These are phyloP conservation scores for Polysphondylium violaceum DNA, from an alignment of 78 protist genomes.

Conservation along the genomic window DNA sequence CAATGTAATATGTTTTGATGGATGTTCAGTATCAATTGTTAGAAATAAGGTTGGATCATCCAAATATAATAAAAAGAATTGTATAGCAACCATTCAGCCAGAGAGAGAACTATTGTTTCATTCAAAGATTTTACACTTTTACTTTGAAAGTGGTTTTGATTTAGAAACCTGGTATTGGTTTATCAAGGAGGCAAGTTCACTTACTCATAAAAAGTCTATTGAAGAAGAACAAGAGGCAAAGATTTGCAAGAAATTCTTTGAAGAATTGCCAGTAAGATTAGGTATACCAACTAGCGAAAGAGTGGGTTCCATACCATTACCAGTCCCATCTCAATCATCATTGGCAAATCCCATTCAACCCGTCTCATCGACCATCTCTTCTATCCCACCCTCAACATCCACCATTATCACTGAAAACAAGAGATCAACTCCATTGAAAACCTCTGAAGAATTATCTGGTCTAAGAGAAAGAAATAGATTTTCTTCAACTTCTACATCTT, in stretches of 20 bases:
- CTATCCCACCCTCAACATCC: slow-evolving; percentile 18
- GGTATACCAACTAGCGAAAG: slow-evolving; percentile 3
- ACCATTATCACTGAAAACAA: slow-evolving; percentile 14
- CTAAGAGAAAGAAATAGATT: slow-evolving; percentile 14
- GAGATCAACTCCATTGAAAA: neutral
- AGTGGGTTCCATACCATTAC: slow-evolving; percentile 20
- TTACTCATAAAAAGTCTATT: slow-evolving; percentile 29
- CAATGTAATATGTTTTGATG: slow-evolving; percentile 62
- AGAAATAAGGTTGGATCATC: slow-evolving; percentile 65
- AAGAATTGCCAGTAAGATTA: slow-evolving; percentile 26
- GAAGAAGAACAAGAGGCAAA: slow-evolving; percentile 25
- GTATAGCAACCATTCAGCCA: slow-evolving; percentile 24
- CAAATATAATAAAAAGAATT: slow-evolving; percentile 64
- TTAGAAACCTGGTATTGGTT: slow-evolving; percentile 72
- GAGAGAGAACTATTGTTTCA: slow-evolving; percentile 50
- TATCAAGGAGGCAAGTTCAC: slow-evolving; percentile 31
- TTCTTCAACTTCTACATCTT: neutral
- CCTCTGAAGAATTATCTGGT: neutral
- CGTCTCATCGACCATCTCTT: slow-evolving; percentile 10
- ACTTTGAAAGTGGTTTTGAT: slow-evolving; percentile 65
- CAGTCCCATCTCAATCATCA: neutral
- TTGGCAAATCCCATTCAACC: neutral
- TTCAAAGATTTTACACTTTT: slow-evolving; percentile 57
- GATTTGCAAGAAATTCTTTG: slow-evolving; percentile 24
- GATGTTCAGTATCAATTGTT: slow-evolving; percentile 40